Evolutionary conservation across 192 early-diverging fungal species (phyloP).

Genomic region (Geranomyces michiganensis): DNA sequence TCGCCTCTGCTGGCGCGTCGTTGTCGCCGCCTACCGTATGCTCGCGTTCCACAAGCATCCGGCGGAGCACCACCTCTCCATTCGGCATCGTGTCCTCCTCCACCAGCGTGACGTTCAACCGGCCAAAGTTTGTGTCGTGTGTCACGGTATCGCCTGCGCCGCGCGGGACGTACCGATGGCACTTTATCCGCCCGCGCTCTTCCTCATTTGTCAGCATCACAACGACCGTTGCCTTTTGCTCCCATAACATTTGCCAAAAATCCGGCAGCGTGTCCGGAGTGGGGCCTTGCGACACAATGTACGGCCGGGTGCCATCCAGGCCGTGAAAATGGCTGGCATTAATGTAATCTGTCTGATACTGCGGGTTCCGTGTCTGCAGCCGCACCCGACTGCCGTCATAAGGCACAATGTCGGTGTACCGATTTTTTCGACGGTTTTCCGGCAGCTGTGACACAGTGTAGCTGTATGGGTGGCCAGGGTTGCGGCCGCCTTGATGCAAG

Average conservation of each 20-base stretch:
- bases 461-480: conserved; percentile 11
- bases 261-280: conserved; percentile 70
- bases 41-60: conserved; percentile 18
- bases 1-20: no score
- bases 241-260: conserved; percentile 92
- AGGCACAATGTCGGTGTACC: conserved; percentile 58
- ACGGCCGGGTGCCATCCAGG: conserved; percentile 44
- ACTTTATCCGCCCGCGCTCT: conserved; percentile 74
- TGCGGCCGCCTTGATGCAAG: neutral
- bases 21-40: conserved; percentile 22
- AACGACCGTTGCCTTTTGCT: conserved; percentile 74
- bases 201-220: conserved; percentile 88
- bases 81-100: conserved; percentile 42
- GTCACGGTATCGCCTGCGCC: conserved; percentile 26
- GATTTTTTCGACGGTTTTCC: conserved; percentile 13
- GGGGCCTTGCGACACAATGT: conserved; percentile 92
- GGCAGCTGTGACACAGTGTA: conserved; percentile 10
- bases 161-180: conserved; percentile 85
- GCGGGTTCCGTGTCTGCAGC: conserved; percentile 29
- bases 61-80: conserved; percentile 38
- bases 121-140: conserved; percentile 49
- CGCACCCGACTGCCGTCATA: conserved; percentile 51
- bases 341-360: conserved; percentile 66
- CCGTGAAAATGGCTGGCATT: conserved; percentile 77
- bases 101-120: conserved; percentile 54